phyloP scores from a whole-genome alignment of 768 basidiomycete species.

The Suillus decipiens region DNA sequence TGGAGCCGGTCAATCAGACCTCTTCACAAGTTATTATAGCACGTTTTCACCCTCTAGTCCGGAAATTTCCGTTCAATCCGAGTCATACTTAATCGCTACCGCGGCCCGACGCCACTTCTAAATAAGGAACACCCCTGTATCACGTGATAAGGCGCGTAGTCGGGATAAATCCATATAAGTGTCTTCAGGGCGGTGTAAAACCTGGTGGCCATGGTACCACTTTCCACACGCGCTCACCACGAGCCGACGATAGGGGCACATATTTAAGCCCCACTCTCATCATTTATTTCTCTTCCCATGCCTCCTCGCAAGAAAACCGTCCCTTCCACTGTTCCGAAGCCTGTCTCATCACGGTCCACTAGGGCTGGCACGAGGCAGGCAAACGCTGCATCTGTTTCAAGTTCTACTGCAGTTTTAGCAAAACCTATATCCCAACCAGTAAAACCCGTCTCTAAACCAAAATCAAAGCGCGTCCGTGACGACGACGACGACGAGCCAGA shows the following conservation, averaged over 20 bases:
- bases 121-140: neutral
- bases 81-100: too few species aligned
- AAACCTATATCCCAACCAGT: constrained; percentile 19
- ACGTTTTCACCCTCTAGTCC: neutral
- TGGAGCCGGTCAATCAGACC: constrained; percentile 3
- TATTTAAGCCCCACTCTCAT: neutral
- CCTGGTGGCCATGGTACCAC: neutral
- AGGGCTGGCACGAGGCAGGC: constrained; percentile 37
- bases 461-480: constrained; percentile 24
- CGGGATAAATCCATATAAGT: neutral
- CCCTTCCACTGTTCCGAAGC: constrained; percentile 27
- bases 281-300: constrained; percentile 29
- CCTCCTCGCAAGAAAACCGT: constrained; percentile 49
- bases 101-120: too few species aligned
- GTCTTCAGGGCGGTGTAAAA: neutral
- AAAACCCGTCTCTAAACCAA: constrained; percentile 29
- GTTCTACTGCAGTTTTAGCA: constrained; percentile 23
- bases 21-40: neutral
- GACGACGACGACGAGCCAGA: constrained; percentile 14
- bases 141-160: constrained; percentile 1
- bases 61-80: neutral
- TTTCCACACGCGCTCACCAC: neutral
- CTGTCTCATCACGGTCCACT: constrained; percentile 26
- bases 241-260: neutral
- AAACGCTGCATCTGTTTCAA: constrained; percentile 24